These are phyloP conservation scores for Fusarium tjaetaba DNA, from an alignment of 2,329 filamentous ascomycete genomes.

Conservation along the genomic window DNA sequence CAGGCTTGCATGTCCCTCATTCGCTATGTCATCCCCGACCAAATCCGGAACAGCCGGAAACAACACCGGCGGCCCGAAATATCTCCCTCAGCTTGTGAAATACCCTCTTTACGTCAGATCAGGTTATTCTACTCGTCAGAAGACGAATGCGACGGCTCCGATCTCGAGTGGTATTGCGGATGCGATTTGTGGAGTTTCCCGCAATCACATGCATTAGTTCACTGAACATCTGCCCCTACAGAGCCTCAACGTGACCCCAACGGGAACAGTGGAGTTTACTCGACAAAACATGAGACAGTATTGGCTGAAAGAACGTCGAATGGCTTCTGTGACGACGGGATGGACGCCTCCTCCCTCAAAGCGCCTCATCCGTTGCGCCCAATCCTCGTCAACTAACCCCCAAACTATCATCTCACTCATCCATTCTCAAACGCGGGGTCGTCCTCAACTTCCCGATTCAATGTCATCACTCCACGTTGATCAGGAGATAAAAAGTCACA, in stretches of 20 bases:
- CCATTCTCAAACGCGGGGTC: neutral
- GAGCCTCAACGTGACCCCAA: neutral
- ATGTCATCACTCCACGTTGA: neutral
- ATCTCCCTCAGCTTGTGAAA: neutral
- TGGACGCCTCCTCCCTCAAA: neutral
- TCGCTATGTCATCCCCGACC: neutral
- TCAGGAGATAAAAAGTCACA: slow-evolving; percentile 15
- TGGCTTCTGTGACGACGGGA: accelerated
- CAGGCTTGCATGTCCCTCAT: neutral
- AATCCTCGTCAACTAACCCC: accelerated
- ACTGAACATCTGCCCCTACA: neutral
- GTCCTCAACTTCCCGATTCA: neutral
- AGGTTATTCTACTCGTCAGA: accelerated
- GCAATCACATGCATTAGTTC: neutral
- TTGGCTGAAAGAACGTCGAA: neutral
- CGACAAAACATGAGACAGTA: accelerated
- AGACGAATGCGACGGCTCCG: neutral
- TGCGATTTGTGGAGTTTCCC: neutral
- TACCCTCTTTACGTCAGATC: neutral
- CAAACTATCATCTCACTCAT: neutral
- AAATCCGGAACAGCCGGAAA: neutral
- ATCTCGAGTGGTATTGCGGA: neutral
- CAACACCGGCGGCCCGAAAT: neutral
- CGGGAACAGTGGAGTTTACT: neutral
- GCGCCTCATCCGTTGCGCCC: neutral